phyloP scores from a whole-genome alignment of 2,329 filamentous ascomycete genomes.

The Leptodontidium sp. region DNA sequence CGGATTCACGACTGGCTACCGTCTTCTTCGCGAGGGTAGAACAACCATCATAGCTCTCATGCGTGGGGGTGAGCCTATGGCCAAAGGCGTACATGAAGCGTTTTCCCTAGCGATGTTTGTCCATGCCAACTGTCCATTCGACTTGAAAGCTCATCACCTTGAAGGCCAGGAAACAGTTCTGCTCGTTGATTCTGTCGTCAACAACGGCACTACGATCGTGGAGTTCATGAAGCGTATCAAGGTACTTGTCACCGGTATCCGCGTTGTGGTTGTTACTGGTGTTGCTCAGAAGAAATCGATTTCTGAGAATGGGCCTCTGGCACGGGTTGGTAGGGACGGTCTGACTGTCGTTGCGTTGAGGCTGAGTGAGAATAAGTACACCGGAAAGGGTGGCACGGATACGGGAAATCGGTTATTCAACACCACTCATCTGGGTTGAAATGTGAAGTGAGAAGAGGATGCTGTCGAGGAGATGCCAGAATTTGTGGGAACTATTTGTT shows the following conservation, averaged over 20 bases:
- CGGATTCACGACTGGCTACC: background rate
- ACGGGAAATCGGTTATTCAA: conserved; percentile 5
- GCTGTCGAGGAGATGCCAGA: background rate
- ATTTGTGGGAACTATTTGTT: background rate
- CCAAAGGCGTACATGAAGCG: background rate
- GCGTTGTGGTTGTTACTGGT: background rate
- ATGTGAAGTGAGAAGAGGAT: background rate
- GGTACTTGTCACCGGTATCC: background rate
- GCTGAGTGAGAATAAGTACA: conserved; percentile 7
- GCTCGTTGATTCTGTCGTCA: conserved; percentile 4
- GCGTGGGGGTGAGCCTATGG: conserved; percentile 3
- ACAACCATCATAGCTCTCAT: background rate
- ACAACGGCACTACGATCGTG: background rate
- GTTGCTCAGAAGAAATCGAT: conserved; percentile 1
- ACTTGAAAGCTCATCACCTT: background rate
- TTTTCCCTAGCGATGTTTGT: conserved; percentile 2
- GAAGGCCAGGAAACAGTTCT: background rate
- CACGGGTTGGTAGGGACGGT: background rate
- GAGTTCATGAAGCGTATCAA: conserved; percentile 7
- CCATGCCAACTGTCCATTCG: background rate
- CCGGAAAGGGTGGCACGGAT: background rate
- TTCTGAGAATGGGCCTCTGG: background rate
- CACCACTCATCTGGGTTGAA: background rate
- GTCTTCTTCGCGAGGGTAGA: background rate
- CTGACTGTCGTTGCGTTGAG: conserved; percentile 9